Conservation (phyloP, 192 early-diverging fungal species). For the Mortierella alpina region DNA sequence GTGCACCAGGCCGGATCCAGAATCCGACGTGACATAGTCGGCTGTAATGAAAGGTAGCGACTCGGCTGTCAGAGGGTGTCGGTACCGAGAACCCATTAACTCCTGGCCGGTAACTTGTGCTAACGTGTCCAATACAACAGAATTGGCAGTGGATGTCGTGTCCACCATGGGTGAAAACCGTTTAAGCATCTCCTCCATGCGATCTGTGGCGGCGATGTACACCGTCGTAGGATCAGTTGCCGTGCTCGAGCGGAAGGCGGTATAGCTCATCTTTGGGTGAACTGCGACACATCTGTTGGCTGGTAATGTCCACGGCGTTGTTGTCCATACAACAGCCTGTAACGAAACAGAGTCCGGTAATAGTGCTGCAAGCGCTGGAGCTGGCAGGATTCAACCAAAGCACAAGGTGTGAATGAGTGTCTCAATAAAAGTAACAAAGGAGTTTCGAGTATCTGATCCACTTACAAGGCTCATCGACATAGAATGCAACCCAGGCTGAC, state of each 20-base stretch:
- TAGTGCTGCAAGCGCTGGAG: constrained; percentile 7
- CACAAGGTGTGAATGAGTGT: background rate
- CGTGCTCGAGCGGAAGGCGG: constrained; percentile 49
- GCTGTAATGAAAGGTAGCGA: constrained; percentile 69
- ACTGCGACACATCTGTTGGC: constrained; percentile 80
- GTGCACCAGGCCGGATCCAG: constrained; percentile 83
- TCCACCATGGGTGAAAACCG: constrained; percentile 22
- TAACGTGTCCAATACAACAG: constrained; percentile 27
- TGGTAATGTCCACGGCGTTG: constrained; percentile 86
- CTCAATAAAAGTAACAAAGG: background rate
- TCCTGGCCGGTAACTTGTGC: constrained; percentile 55
- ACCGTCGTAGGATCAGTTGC: constrained; percentile 9
- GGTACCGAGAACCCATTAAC: constrained; percentile 67
- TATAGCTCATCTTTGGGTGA: constrained; percentile 72
- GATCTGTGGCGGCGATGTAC: constrained; percentile 60
- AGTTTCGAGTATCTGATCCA: background rate
- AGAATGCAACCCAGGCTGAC: constrained; percentile 77
- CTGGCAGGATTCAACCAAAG: background rate
- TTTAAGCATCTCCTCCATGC: constrained; percentile 50
- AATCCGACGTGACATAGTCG: constrained; percentile 74
- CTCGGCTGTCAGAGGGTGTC: constrained; percentile 62
- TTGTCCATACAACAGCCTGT: constrained; percentile 77
- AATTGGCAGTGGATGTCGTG: constrained; percentile 2
- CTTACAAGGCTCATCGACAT: constrained; percentile 60
- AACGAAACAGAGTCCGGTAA: constrained; percentile 29